phyloP scores from a whole-genome alignment of 2,329 filamentous ascomycete genomes.

The Cladosporium sp. region DNA sequence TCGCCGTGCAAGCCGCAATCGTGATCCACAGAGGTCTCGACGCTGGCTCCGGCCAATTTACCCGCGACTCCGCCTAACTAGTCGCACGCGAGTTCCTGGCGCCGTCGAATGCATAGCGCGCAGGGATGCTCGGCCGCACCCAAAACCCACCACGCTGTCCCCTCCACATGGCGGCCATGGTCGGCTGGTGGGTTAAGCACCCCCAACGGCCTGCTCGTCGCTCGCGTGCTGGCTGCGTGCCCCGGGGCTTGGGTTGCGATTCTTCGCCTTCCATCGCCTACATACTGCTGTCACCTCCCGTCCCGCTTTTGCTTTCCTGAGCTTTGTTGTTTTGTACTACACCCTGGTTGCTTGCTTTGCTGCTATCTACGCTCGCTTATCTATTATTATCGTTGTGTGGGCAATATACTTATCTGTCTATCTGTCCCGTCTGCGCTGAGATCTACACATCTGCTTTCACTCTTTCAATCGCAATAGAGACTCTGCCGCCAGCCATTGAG shows the following conservation, averaged over 20 bases:
- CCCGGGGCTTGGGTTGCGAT: neutral
- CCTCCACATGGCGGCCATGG: slow-evolving; percentile 10
- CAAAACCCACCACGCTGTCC: neutral
- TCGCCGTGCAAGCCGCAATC: neutral
- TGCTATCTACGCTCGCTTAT: neutral
- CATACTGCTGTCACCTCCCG: neutral
- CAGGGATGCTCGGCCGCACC: neutral
- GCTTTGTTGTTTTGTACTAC: neutral
- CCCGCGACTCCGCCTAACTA: slow-evolving; percentile 5
- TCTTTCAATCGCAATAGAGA: neutral
- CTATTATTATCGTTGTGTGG: neutral
- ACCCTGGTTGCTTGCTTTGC: neutral
- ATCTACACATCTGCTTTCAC: neutral
- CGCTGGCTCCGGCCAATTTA: slow-evolving; percentile 3
- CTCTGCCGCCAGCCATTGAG: neutral
- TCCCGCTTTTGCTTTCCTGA: neutral
- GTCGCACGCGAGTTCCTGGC: neutral
- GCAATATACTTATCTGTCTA: neutral
- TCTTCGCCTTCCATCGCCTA: neutral
- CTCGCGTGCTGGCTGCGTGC: neutral
- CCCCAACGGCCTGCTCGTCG: slow-evolving; percentile 1
- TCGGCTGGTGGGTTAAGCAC: neutral
- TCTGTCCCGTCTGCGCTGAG: neutral
- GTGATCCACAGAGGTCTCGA: slow-evolving; percentile 7
- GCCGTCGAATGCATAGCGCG: neutral